phyloP scores from a whole-genome alignment of 1,139 yeast genomes.

The Yamadazyma sp. region DNA sequence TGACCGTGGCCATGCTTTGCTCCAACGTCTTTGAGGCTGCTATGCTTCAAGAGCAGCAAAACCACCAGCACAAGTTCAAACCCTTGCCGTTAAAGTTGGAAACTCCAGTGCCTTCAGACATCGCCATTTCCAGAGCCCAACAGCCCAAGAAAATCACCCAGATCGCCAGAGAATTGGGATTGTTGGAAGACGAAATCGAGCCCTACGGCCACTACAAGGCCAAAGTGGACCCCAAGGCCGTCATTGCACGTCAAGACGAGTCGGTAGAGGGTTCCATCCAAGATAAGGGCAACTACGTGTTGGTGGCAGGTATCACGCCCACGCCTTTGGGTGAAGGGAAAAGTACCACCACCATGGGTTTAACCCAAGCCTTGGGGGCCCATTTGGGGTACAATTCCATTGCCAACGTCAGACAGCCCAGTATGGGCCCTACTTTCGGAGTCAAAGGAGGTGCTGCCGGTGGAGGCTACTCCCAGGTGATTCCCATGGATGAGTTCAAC shows the following conservation, averaged over 20 bases:
- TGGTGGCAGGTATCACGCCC: conserved; percentile 82
- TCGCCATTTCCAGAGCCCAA: conserved; percentile 72
- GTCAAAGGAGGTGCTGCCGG: conserved; percentile 91
- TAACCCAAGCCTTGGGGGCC: conserved; percentile 79
- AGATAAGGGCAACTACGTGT: conserved; percentile 59
- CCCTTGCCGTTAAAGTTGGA: conserved; percentile 52
- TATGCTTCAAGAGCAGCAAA: conserved; percentile 49
- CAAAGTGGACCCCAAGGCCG: conserved; percentile 58
- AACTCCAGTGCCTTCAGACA: conserved; percentile 73
- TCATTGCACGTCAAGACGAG: conserved; percentile 57
- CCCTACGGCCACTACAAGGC: conserved; percentile 76
- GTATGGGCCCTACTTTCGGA: conserved; percentile 88
- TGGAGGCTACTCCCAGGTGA: conserved; percentile 82
- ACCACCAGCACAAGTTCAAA: conserved; percentile 44
- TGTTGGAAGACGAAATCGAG: conserved; percentile 63
- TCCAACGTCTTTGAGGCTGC: conserved; percentile 68
- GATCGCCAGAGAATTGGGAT: conserved; percentile 66
- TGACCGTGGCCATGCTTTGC: conserved; percentile 84
- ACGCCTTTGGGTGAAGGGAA: conserved; percentile 85
- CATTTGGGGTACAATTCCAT: conserved; percentile 66
- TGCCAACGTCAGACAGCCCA: conserved; percentile 83
- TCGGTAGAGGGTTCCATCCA: conserved; percentile 47
- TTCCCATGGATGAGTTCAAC: conserved; percentile 87
- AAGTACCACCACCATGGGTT: conserved; percentile 76
- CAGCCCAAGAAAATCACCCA: conserved; percentile 63